Evolutionary conservation across 2,329 filamentous ascomycete species (phyloP), one percentile per base, ranked within the genome.

Genomic region (Phaeoacremonium minimum): DNA sequence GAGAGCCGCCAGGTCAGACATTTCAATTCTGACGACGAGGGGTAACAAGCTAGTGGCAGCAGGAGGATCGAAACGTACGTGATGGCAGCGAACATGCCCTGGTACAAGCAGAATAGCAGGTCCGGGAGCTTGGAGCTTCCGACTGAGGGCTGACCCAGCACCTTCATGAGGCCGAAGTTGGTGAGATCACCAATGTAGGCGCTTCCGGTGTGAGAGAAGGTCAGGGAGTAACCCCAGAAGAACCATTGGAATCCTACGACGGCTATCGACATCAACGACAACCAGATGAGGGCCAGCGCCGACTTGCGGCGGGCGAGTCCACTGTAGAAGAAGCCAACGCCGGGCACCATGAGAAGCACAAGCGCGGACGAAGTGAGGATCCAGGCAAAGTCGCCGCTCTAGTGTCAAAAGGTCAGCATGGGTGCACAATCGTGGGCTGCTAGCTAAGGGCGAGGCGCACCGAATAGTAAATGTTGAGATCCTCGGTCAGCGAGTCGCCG

Each of bases 321-420:
- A 30, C 86, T 91, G 71, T 95, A 95, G 75, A 95, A 95, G 73
- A 95, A 93, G 36, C 87, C 89, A 54, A 95, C 88, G 40, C 89
- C 89, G 26, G 89, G 89, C 59, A 95, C 88, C 88, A 95, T 95
- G 56, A 95, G 80, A 49, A 95, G 71, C 40, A 95, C 88, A 33
- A 95, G 77, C 13, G 85, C 87, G 4, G 87, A 77, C 20, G 78
- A 80, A 36, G 80, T 78, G 52, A 89, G 70, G 55, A 95, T 77
- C 83, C 87, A 95, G 39, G 83, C 78, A 53, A 95, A 80, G 64
- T 95, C 80, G 55, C 88, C 89, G 41, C 81, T 75, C 83, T 91
- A 46, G 15, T 20, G 15, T 16, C 13, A n/a, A 15, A 31, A n/a
- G 6, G 11, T 30, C n/a, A 1, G 16, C 3, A 11, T 4, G 31